Base-by-base conservation (phyloP, 805 yeast genomes). In the Wickerhamomyces bovis region DNA sequence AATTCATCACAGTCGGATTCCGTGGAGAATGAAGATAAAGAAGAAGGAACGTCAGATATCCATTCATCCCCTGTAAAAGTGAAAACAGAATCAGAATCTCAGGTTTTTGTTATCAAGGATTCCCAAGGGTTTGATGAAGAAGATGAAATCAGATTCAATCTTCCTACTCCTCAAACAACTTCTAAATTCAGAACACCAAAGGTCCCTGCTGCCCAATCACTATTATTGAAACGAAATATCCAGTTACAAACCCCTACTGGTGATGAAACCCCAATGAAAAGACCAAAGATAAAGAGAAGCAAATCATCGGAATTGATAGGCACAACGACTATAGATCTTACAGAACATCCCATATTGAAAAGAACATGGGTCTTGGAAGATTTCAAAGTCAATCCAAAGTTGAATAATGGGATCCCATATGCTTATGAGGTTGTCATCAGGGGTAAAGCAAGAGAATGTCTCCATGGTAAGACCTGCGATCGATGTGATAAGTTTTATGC, bases 361-460 rank as follows among this genome's bases (percentile, higher is more conserved):
- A 57, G 70, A 4, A 57, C 57, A 11, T 70, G 75, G 75, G 59
- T 64, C 10, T 60, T 65, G 3, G 64, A 59, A 26, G 75, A 71
- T 47, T 71, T 71, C 51, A 58, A 64, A 19, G 57, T 66, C 16
- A 70, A 71, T 44, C 68, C 69, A 3, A 46, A 52, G 4, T 47
- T 46, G 43, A 67, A 65, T 39, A 55, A 57, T n/a, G 53, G 59
- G 10, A 18, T 51, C 6, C 48, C 47, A 4, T 55, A 56, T 45
- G 73, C 74, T 3, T 68, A 56, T 43, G 57, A 62, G 11, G 66
- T 65, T 30, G 66, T 65, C 3, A 45, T 66, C 1, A 49, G 74
- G 15, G 73, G 71, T 4, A 52, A 55, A 1, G 49, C 53, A 10
- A 55, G 73, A 3, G 50, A 55, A 3, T 63, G 71, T 41, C 46